A percentile compares a stretch with the other conserved stretches of the same genome.
Evolutionary conservation across 208 protist species (phyloP).

Genomic region (Trypanosomatidae sp.): DNA sequence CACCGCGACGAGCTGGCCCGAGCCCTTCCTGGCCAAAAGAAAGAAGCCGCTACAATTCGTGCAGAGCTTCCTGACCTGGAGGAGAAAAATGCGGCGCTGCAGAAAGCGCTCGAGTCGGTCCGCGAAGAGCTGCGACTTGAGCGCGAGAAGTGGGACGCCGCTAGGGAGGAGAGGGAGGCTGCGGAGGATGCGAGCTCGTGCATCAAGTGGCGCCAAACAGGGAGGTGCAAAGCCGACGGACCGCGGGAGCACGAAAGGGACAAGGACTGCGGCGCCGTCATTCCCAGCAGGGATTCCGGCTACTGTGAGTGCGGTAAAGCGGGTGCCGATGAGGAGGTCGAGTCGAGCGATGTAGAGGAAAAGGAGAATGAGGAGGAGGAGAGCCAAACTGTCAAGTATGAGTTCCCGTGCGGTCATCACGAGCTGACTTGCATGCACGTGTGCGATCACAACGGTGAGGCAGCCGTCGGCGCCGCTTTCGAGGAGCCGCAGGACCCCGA

Average conservation of each 20-base stretch:
- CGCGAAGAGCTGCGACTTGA: too few relatives aligned
- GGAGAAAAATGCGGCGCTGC: constrained; percentile 29
- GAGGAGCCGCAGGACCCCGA: too few relatives aligned
- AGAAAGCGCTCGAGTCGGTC: too few relatives aligned
- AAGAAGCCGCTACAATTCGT: too few relatives aligned
- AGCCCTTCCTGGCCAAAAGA: too few relatives aligned
- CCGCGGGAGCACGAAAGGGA: too few relatives aligned
- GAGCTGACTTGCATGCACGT: constrained; percentile 50
- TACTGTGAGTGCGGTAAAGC: constrained; percentile 57
- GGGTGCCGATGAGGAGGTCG: neutral
- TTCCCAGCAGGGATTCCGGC: constrained; percentile 31
- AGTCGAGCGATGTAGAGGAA: neutral
- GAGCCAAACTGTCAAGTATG: constrained; percentile 25
- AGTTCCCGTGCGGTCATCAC: constrained; percentile 49
- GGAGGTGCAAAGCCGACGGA: too few relatives aligned
- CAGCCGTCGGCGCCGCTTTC: too few relatives aligned
- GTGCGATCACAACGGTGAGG: constrained; percentile 37
- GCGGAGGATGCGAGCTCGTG: constrained; percentile 10
- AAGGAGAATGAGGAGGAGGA: neutral
- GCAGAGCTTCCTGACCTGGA: too few relatives aligned
- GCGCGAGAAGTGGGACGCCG: too few relatives aligned
- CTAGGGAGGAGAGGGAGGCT: too few relatives aligned
- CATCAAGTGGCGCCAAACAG: constrained; percentile 54
- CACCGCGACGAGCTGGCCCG: too few relatives aligned
- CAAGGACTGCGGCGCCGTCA: constrained; percentile 39